These are phyloP conservation scores for Paraglomus brasilianum DNA, from an alignment of 192 early-diverging fungal genomes.

Conservation along the genomic window DNA sequence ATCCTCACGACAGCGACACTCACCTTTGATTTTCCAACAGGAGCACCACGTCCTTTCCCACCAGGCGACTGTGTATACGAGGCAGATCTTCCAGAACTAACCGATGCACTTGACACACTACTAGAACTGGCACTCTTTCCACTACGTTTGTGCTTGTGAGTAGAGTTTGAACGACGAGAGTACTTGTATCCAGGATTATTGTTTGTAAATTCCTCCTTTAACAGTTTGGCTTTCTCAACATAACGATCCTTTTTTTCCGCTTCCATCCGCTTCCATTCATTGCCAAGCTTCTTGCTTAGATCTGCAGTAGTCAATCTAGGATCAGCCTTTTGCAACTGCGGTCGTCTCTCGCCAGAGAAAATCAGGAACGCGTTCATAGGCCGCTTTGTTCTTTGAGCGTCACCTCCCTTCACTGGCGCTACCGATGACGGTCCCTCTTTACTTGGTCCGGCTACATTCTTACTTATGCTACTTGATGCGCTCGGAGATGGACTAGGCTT, in stretches of 20 bases:
- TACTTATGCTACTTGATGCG: neutral
- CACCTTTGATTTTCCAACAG: too few relatives aligned
- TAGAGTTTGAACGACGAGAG: slow-evolving; percentile 43
- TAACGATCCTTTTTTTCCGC: slow-evolving; percentile 54
- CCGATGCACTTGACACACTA: too few relatives aligned
- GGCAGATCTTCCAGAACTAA: too few relatives aligned
- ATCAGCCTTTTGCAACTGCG: slow-evolving; percentile 56
- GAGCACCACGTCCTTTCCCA: too few relatives aligned
- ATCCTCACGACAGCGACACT: too few relatives aligned
- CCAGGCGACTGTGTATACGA: too few relatives aligned
- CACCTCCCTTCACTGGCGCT: slow-evolving; percentile 8
- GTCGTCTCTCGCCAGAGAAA: slow-evolving; percentile 64
- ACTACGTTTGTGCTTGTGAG: too few relatives aligned
- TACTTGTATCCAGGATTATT: slow-evolving; percentile 56
- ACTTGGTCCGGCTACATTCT: neutral
- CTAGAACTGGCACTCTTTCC: too few relatives aligned
- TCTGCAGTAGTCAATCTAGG: slow-evolving; percentile 61
- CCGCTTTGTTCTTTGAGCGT: slow-evolving; percentile 49
- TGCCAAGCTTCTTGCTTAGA: slow-evolving; percentile 64
- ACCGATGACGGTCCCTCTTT: slow-evolving; percentile 24
- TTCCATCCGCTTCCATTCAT: slow-evolving; percentile 62
- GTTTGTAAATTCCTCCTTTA: slow-evolving; percentile 60
- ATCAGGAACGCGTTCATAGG: slow-evolving; percentile 71
- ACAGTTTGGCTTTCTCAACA: slow-evolving; percentile 53
- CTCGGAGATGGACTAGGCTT: slow-evolving; percentile 2